Conservation (phyloP, 176 grass and related monocot species). For the Oryza nivara region DNA sequence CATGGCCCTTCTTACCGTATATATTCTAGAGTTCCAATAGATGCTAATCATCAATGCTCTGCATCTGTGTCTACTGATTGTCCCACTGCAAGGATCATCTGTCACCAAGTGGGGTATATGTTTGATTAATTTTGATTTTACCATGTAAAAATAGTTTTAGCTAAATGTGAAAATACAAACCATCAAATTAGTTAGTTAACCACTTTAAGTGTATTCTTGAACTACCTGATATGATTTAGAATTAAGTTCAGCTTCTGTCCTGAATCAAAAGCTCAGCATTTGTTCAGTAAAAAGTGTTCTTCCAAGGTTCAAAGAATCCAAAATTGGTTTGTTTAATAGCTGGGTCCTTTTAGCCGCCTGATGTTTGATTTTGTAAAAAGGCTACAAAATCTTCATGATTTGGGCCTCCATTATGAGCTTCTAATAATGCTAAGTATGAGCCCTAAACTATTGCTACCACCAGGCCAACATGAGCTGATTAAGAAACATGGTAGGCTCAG, state of each 20-base stretch:
- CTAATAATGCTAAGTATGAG: not conserved
- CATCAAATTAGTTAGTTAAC: slow-evolving; percentile 11
- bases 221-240: slow-evolving; percentile 1
- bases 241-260: slow-evolving; percentile 32
- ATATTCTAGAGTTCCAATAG: slow-evolving; percentile 7
- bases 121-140: not conserved
- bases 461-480: not conserved
- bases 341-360: slow-evolving; percentile 9
- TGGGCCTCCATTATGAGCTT: slow-evolving; percentile 33
- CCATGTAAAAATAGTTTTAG: not conserved
- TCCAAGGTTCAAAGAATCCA: not conserved
- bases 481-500: not conserved
- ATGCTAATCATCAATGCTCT: not conserved
- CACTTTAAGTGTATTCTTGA: not conserved
- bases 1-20: slow-evolving; percentile 26
- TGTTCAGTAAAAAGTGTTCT: slow-evolving; percentile 8
- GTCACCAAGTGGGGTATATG: slow-evolving; percentile 16
- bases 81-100: slow-evolving; percentile 4
- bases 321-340: slow-evolving; percentile 16
- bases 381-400: slow-evolving; percentile 34
- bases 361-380: slow-evolving; percentile 23
- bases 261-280: not conserved
- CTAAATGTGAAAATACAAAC: not conserved
- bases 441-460: slow-evolving; percentile 7
- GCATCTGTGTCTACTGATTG: slow-evolving; percentile 9